Percentiles rank a stretch among this genome's conserved stretches.
Evolutionary conservation across 306 rosid species (phyloP).

Genomic region (Notholithocarpus densiflorus): DNA sequence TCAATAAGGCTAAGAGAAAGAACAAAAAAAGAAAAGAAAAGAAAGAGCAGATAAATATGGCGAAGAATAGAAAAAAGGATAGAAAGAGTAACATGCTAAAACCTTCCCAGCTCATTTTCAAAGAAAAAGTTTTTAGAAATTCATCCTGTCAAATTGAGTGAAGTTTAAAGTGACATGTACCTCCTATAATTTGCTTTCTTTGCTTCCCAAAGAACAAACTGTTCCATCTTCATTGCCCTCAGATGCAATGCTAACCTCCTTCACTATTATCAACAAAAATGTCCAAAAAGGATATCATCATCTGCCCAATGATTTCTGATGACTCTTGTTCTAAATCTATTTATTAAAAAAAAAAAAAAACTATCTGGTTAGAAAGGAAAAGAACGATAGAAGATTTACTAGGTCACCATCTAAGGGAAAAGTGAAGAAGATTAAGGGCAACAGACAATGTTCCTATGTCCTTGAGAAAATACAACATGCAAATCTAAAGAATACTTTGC

Average conservation of each 20-base stretch:
- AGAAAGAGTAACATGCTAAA: background rate
- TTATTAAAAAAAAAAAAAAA: no score
- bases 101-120: background rate
- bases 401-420: background rate
- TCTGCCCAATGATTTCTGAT: no score
- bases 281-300: no score
- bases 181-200: background rate
- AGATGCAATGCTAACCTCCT: background rate
- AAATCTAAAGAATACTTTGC: background rate
- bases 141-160: background rate
- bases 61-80: background rate
- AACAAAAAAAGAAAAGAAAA: background rate
- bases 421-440: background rate
- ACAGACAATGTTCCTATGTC: background rate
- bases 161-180: slow-evolving; percentile 7
- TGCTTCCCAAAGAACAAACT: background rate
- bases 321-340: no score
- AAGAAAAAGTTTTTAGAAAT: background rate
- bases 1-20: background rate
- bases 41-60: background rate
- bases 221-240: background rate
- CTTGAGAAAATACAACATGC: background rate
- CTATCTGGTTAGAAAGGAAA: no score
- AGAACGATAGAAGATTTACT: background rate
- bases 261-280: no score